Evolutionary conservation across 768 basidiomycete genomes (phyloP), one percentile per base, ranked within the genome.

Genomic region (Lactarius pseudohatsudake): DNA sequence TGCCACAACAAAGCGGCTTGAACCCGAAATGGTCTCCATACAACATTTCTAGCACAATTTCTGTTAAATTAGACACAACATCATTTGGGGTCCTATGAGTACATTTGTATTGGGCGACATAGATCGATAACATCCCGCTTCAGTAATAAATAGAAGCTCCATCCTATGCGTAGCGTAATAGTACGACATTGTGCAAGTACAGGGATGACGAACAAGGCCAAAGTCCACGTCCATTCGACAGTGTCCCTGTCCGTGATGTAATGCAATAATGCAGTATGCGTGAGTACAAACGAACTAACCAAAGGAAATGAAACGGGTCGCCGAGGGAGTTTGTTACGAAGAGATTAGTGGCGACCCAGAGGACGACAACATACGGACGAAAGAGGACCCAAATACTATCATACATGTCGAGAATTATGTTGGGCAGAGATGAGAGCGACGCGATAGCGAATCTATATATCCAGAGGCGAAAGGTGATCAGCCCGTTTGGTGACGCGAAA

Each of bases 191-290:
- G 61, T 69, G 66, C 76, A 76, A 79, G 77, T 82, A 83, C 83
- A 84, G 79, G 76, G 75, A 47, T 75, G 81, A 78, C 80, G 80
- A 81, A 79, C 77, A 78, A 77, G 73, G 62, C 80, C 78, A 78
- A 77, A 74, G 77, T 81, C 82, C 81, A 77, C 76, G 83, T 84
- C 83, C 84, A 79, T 83, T 82, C 81, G 66, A 67, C 66, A 82
- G 79, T 78, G 80, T 83, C 80, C 82, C 77, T 73, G 76, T 77
- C 73, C 78, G 76, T 70, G 69, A 66, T 67, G 72, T 76, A 70
- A 75, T 65, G 73, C 72, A 71, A 65, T 66, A 74, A 70, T 64
- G 72, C 64, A 68, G 75, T 71, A 70, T 69, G 63, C 69, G 65
- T 67, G 61, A 69, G 64, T 72, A 74, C 75, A 74, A 64, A 60